Conservation (phyloP, 305 asterid genomes). For the Ruellia speciosa region DNA sequence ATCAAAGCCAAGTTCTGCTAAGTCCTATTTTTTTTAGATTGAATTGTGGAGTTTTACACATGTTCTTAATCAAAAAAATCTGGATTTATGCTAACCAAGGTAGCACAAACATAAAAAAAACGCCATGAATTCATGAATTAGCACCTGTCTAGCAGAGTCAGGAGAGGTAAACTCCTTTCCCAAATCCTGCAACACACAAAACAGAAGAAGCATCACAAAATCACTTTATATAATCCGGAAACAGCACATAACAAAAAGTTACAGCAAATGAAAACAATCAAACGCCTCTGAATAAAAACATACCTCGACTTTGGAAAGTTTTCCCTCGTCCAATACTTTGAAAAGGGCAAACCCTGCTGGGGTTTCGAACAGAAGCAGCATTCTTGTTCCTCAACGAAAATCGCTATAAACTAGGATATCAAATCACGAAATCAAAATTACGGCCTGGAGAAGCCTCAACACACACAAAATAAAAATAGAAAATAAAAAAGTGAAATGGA, state of each 20-base stretch:
- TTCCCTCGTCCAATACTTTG: conserved; percentile 79
- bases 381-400: conserved; percentile 18
- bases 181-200: conserved; percentile 46
- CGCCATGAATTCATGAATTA: not conserved
- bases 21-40: too few species aligned
- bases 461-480: too few species aligned
- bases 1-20: too few species aligned
- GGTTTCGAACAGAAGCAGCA: conserved; percentile 74
- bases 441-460: too few species aligned
- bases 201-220: not conserved
- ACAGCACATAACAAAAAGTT: not conserved
- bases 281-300: not conserved
- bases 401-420: too few species aligned
- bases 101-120: not conserved
- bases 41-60: too few species aligned
- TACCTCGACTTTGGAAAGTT: conserved; percentile 79
- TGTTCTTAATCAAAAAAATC: too few species aligned
- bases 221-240: not conserved
- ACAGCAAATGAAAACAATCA: not conserved
- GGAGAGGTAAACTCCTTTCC: conserved; percentile 64
- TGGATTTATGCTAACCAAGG: too few species aligned
- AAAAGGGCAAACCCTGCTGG: conserved; percentile 88
- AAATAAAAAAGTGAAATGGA: too few species aligned
- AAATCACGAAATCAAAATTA: too few species aligned
- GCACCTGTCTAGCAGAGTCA: conserved; percentile 85